Base-by-base conservation (phyloP, 2,329 filamentous ascomycete genomes). In the Sporothrix curviconia region DNA sequence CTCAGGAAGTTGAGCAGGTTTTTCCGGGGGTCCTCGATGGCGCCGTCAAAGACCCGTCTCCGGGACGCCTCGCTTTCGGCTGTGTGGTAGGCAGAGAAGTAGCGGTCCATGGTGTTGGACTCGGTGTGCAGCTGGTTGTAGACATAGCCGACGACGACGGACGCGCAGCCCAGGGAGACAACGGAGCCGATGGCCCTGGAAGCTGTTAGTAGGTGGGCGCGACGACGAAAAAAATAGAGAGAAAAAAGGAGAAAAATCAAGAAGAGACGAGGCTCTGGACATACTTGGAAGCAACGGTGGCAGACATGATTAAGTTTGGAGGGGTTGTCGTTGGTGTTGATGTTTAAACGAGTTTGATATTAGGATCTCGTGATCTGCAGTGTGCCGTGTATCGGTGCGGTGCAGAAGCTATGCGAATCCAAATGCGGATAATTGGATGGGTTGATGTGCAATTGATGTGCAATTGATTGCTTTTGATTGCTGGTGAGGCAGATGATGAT, bases 51-150 rank as follows among this genome's bases (percentile, higher is more conserved):
- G 24, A 69, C 64, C 34, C 56, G 69, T 53, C 59, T 63, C 25
- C 71, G 66, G 14, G 65, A 66, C 5, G 67, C 68, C 55, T 74
- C 70, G 58, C 72, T 73, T 59, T 70, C 60, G 6, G 69, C 61
- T 7, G 67, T 72, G 63, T 72, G 67, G 66, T 74, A 74, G 36
- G 68, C 56, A 14, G 62, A 39, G 59, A 74, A 74, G 60, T 67
- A 71, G 40, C 67, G 67, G 60, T 74, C 72, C 64, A 74, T 69
- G 5, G 66, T 68, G 30, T 62, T 61, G 5, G 71, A 72, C 55
- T 70, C 67, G 30, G 56, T 64, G 40, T 60, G 55, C 43, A 74
- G 67, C 49, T 73, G 71, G 14, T 59, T 62, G 53, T 62, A 62
- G 53, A 74, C 66, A 59, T 70, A 73, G 59, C 63, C 58, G n/a